Evolutionary conservation across 305 asterid genomes (phyloP), one percentile per base, ranked within the genome.

Genomic region (Fraxinus dipetala): DNA sequence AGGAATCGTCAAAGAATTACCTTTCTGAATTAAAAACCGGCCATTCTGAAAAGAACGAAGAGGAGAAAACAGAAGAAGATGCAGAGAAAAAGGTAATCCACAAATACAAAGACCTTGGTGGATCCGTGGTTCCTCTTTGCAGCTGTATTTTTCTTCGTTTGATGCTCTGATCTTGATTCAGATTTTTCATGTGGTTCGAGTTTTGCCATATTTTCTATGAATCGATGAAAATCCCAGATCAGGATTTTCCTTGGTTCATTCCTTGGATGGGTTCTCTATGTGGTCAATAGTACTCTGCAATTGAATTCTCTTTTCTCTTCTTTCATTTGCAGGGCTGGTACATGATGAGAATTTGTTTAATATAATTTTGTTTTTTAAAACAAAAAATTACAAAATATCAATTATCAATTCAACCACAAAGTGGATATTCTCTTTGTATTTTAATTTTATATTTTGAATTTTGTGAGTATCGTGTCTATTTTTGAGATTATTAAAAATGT

Each of bases 81-180:
- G 67, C 82, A 43, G 83, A 87, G 83, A 84, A 83, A 85, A 81
- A 86, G 38, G 83, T 85, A 85, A 81, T 88, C 91, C 8, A 88
- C 59, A 14, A 83, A 81, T 20, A 86, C 85, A 22, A 86, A 86
- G 82, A 88, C 74, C 7, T 65, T 63, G 20, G 89, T 81, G 7
- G 91, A 88, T 59, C 88, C 88, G 54, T 85, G 87, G 16, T 81
- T 88, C 77, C 81, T 88, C 78, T 81, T 85, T 16, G 56, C 76
- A 10, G 61, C 36, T 10, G 20, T n/a, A 11, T 28, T 18, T 40
- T 80, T 81, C 61, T 83, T 85, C 14, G 69, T 76, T 72, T 76
- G 83, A 34, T 75, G 77, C 28, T 77, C 83, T 28, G 14, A 10
- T 28, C 74, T 28, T 10, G 74, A 28, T 67, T 26, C 74, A 10